Evolutionary conservation across 1,284 basidiomycete genomes (phyloP).

Genomic region (Psilocybe mexicana): DNA sequence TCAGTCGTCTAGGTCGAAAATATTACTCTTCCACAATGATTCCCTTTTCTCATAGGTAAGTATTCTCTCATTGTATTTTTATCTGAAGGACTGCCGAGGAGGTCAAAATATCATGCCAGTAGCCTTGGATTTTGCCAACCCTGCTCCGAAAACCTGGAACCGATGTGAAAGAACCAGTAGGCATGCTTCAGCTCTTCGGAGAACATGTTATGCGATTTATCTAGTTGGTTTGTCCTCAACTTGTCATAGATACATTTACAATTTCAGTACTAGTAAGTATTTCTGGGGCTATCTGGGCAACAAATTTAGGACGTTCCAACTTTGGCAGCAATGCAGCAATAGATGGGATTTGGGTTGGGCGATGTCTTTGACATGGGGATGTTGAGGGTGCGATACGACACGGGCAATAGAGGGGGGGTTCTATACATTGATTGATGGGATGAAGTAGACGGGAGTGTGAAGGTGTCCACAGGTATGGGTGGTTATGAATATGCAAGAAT

Average conservation of each 20-base stretch:
- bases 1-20: neutral
- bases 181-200: neutral
- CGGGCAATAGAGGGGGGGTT: conserved; percentile 4
- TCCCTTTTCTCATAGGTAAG: conserved; percentile 9
- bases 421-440: conserved; percentile 15
- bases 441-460: conserved; percentile 9
- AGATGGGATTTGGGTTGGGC: conserved; percentile 3
- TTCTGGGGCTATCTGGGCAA: conserved; percentile 1
- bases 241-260: conserved; percentile 1
- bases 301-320: conserved; percentile 10
- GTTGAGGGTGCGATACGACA: neutral
- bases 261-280: neutral
- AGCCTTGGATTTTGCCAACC: neutral
- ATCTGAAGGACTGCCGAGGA: neutral
- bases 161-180: neutral
- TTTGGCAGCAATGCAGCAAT: conserved; percentile 7
- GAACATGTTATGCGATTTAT: neutral
- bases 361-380: neutral
- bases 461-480: conserved; percentile 6
- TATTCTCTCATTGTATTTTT: neutral
- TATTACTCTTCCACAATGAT: neutral
- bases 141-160: neutral
- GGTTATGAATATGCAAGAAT: conserved; percentile 22
- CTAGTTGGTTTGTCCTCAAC: neutral
- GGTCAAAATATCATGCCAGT: neutral